Evolutionary conservation across 495 filamentous ascomycete genomes (phyloP).

Genomic region (Podospora tetraspora): DNA sequence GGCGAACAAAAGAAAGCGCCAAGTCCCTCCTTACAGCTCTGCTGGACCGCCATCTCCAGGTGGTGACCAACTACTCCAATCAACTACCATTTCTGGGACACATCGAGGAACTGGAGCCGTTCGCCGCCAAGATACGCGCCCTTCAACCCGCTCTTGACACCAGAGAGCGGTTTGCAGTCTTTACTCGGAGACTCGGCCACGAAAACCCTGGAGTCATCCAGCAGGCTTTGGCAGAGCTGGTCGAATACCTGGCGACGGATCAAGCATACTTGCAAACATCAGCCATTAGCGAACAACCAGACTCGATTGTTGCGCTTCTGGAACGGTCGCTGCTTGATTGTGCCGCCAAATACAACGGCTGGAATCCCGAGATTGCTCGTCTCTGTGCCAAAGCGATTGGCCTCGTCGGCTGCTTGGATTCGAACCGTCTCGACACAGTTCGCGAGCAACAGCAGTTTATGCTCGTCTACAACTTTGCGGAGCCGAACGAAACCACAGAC

Average conservation of each 20-base stretch:
- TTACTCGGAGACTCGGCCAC: slow-evolving; percentile 65
- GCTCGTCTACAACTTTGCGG: slow-evolving; percentile 76
- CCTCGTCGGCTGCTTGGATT: slow-evolving; percentile 83
- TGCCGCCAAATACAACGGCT: slow-evolving; percentile 68
- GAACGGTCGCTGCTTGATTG: slow-evolving; percentile 77
- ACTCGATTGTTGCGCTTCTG: slow-evolving; percentile 64
- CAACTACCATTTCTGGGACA: slow-evolving; percentile 71
- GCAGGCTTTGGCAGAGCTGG: slow-evolving; percentile 71
- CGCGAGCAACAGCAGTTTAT: slow-evolving; percentile 74
- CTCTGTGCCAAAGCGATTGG: slow-evolving; percentile 76
- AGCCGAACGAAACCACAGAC: slow-evolving; percentile 71
- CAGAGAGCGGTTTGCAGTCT: slow-evolving; percentile 55
- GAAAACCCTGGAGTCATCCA: slow-evolving; percentile 81
- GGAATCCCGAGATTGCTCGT: slow-evolving; percentile 57
- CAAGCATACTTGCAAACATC: slow-evolving; percentile 77
- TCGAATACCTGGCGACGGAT: slow-evolving; percentile 62
- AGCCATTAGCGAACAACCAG: slow-evolving; percentile 79
- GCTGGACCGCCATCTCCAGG: slow-evolving; percentile 51
- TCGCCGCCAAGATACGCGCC: slow-evolving; percentile 56
- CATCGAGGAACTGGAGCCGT: slow-evolving; percentile 62
- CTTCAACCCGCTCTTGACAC: slow-evolving; percentile 54
- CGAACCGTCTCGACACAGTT: slow-evolving; percentile 77
- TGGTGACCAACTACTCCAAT: slow-evolving; percentile 59
- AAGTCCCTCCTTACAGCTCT: slow-evolving; percentile 59
- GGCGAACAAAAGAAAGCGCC: slow-evolving; percentile 51